Conservation (phyloP, 2,329 filamentous ascomycete species). For the Lachnellula arida region DNA sequence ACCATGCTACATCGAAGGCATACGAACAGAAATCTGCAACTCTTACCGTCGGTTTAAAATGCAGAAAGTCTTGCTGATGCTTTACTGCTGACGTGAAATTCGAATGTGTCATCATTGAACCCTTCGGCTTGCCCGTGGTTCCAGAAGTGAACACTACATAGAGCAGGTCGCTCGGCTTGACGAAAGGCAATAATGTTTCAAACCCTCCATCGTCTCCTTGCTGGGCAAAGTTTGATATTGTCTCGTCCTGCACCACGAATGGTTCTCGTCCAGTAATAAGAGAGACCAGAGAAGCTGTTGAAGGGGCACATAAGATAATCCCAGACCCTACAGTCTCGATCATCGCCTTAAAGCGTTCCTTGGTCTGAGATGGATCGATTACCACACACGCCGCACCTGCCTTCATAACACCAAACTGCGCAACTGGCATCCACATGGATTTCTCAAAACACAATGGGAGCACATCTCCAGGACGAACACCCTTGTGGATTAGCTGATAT, state of each 20-base stretch:
- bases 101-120: conserved; percentile 14
- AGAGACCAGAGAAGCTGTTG: neutral
- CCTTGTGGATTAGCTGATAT: conserved; percentile 8
- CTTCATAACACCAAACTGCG: conserved; percentile 22
- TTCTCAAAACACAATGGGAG: conserved; percentile 27
- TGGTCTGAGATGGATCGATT: conserved; percentile 27
- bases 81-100: neutral
- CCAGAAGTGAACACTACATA: conserved; percentile 24
- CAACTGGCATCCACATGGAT: conserved; percentile 21
- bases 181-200: neutral
- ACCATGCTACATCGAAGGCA: conserved; percentile 26
- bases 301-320: neutral
- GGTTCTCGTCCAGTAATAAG: neutral
- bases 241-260: neutral
- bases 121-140: conserved; percentile 21
- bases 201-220: neutral
- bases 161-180: neutral
- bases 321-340: neutral
- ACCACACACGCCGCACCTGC: conserved; percentile 26
- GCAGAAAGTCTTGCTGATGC: neutral
- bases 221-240: neutral
- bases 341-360: conserved; percentile 14
- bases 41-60: neutral
- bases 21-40: conserved; percentile 5
- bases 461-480: conserved; percentile 11